Evolutionary conservation across 2,329 filamentous ascomycete genomes (phyloP).

Genomic region (Verticillium klebahnii): DNA sequence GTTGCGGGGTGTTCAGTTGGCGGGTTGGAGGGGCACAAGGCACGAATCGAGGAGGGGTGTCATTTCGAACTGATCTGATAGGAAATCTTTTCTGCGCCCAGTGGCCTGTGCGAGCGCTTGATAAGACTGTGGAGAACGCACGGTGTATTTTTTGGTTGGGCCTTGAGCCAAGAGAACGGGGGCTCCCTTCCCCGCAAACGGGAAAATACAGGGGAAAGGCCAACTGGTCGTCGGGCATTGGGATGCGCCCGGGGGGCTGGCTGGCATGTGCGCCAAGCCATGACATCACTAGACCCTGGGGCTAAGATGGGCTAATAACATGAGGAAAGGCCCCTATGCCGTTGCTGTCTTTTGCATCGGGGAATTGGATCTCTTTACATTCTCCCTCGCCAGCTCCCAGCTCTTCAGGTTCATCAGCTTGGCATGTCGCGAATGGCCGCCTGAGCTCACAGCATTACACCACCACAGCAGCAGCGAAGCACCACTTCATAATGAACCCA

Average conservation of each 20-base stretch:
- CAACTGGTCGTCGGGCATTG: background rate
- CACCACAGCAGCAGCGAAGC: background rate
- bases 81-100: background rate
- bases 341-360: background rate
- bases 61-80: background rate
- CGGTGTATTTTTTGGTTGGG: background rate
- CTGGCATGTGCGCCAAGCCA: constrained; percentile 1
- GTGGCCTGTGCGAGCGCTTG: background rate
- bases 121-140: background rate
- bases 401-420: background rate
- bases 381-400: background rate
- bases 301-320: background rate
- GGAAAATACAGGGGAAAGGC: background rate
- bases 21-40: background rate
- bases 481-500: constrained; percentile 36
- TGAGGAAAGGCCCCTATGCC: background rate
- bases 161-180: background rate
- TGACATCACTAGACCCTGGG: constrained; percentile 5
- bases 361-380: background rate
- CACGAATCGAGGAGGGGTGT: background rate
- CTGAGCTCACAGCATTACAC: background rate
- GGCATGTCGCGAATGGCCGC: background rate
- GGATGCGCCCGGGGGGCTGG: background rate
- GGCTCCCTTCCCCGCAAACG: background rate
- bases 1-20: background rate